Evolutionary conservation across 2,329 filamentous ascomycete species (phyloP).

Genomic region (Botrytis cinerea): DNA sequence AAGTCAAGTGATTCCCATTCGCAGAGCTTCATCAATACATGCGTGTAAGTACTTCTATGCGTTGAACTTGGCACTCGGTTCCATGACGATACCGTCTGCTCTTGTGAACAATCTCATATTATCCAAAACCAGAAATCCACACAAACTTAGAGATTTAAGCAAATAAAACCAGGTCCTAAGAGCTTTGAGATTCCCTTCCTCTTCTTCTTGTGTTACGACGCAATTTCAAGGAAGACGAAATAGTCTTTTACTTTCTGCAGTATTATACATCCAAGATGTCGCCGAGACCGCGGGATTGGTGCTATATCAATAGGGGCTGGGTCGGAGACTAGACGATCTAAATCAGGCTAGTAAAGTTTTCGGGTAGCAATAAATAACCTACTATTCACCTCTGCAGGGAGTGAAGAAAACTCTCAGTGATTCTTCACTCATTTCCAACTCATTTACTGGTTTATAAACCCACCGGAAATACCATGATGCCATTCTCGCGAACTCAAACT

Average conservation of each 20-base stretch:
- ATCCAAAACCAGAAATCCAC: background rate
- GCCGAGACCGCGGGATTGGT: conserved; percentile 10
- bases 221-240: background rate
- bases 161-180: conserved; percentile 3
- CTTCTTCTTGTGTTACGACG: background rate
- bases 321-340: background rate
- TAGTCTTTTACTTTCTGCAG: background rate
- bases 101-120: background rate
- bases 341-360: background rate
- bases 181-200: background rate
- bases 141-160: background rate
- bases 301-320: background rate
- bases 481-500: background rate
- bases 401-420: background rate
- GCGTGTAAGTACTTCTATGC: background rate
- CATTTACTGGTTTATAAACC: background rate
- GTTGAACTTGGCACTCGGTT: background rate
- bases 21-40: background rate
- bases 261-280: background rate
- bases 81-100: background rate
- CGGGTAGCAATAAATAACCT: background rate
- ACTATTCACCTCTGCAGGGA: background rate
- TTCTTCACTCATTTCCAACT: background rate
- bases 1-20: background rate
- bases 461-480: background rate